These are phyloP conservation scores for Croton laevigatus DNA, from an alignment of 441 rosid species.

Conservation along the genomic window DNA sequence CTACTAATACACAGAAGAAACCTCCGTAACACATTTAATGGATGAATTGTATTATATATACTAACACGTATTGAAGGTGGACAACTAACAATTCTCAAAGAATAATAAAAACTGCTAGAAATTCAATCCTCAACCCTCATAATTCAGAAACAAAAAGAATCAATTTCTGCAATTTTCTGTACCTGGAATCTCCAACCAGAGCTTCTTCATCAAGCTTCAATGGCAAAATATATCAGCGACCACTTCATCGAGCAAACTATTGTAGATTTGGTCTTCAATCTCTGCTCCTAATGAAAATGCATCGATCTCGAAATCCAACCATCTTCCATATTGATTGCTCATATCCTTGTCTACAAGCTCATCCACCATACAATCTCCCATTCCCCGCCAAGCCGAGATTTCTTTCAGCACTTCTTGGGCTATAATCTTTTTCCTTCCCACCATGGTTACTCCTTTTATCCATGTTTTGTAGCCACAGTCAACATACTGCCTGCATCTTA, in stretches of 20 bases:
- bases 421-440: slow-evolving; percentile 53
- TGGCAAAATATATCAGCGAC: slow-evolving; percentile 42
- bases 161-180: not conserved
- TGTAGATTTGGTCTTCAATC: slow-evolving; percentile 52
- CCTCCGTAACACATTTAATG: not conserved
- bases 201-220: slow-evolving; percentile 16
- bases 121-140: not conserved
- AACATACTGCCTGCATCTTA: slow-evolving; percentile 46
- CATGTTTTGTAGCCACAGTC: slow-evolving; percentile 56
- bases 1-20: slow-evolving; percentile 11
- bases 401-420: slow-evolving; percentile 75
- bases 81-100: not conserved
- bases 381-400: slow-evolving; percentile 54
- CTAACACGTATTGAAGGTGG: slow-evolving; percentile 4
- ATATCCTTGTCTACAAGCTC: slow-evolving; percentile 91
- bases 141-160: not conserved
- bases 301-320: slow-evolving; percentile 75
- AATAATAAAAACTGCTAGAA: not conserved
- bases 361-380: slow-evolving; percentile 85
- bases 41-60: too few species aligned
- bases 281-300: slow-evolving; percentile 56
- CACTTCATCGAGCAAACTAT: slow-evolving; percentile 63
- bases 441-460: slow-evolving; percentile 44
- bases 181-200: not conserved
- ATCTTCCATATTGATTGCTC: slow-evolving; percentile 77